Evolutionary conservation across 495 filamentous ascomycete genomes (phyloP).

Genomic region (Aspergillus leporis): DNA sequence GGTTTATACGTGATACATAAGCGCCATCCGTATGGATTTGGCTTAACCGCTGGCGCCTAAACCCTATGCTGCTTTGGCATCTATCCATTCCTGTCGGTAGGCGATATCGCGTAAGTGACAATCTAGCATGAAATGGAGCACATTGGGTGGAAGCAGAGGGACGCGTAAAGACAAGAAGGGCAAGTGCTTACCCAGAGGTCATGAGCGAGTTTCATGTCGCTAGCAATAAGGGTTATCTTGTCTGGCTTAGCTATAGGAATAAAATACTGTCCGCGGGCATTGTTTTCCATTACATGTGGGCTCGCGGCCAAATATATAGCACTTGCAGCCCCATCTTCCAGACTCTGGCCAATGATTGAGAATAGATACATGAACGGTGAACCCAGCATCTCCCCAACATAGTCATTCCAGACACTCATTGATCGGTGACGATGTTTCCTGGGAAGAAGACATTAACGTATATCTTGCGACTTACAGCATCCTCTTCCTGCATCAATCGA

Average conservation of each 20-base stretch:
- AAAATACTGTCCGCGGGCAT: conserved; percentile 33
- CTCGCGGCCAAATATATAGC: conserved; percentile 37
- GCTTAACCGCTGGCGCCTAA: conserved; percentile 13
- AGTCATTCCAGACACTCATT: conserved; percentile 35
- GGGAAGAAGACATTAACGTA: conserved; percentile 42
- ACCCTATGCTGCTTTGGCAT: conserved; percentile 19
- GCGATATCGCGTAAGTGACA: not conserved
- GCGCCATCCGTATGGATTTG: not conserved
- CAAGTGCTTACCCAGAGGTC: conserved; percentile 29
- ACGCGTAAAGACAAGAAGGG: conserved; percentile 1
- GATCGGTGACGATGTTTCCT: conserved; percentile 41
- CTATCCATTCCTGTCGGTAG: conserved; percentile 23
- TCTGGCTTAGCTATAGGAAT: conserved; percentile 32
- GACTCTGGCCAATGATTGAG: conserved; percentile 28
- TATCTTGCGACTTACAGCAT: conserved; percentile 25
- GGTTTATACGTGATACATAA: not conserved
- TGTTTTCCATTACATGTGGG: conserved; percentile 12
- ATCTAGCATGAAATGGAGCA: not conserved
- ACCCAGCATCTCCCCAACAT: conserved; percentile 25
- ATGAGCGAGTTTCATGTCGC: conserved; percentile 27
- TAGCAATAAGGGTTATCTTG: conserved; percentile 21
- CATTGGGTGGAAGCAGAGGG: not conserved
- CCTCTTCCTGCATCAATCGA: conserved; percentile 19
- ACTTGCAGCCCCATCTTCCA: conserved; percentile 38
- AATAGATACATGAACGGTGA: conserved; percentile 12